Conservation (phyloP, 257 asterid species). For the Coffea eugenioides region DNA sequence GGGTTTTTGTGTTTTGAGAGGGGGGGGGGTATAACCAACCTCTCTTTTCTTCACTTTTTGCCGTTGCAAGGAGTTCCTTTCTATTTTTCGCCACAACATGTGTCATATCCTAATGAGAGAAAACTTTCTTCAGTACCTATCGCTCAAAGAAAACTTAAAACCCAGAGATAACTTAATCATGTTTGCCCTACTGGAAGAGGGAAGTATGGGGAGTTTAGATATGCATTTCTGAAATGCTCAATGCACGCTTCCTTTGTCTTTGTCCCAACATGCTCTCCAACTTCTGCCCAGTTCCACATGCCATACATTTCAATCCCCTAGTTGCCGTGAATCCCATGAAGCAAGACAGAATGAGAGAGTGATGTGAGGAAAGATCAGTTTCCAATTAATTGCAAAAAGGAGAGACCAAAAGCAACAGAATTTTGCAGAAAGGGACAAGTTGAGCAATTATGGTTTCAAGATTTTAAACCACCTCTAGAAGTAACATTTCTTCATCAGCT, state of each 20-base stretch:
- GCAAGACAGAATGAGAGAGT: constrained; percentile 11
- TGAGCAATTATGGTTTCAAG: constrained; percentile 9
- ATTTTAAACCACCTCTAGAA: constrained; percentile 61
- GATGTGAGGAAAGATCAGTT: not conserved
- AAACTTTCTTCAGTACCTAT: constrained; percentile 6
- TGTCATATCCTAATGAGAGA: constrained; percentile 64
- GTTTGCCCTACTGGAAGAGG: constrained; percentile 70
- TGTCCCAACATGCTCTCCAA: constrained; percentile 90
- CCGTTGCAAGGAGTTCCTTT: constrained; percentile 81
- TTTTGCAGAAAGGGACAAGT: not conserved
- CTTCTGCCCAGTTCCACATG: constrained; percentile 90
- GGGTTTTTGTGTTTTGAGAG: too few relatives aligned
- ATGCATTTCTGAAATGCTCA: constrained; percentile 67
- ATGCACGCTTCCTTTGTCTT: constrained; percentile 73
- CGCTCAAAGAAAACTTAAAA: constrained; percentile 14
- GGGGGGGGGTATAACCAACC: constrained; percentile 36
- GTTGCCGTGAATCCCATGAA: constrained; percentile 17
- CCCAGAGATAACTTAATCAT: constrained; percentile 18
- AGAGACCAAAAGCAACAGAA: not conserved
- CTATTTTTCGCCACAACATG: constrained; percentile 75
- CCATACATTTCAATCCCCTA: constrained; percentile 94
- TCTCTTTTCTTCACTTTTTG: constrained; percentile 62
- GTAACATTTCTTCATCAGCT: constrained; percentile 92
- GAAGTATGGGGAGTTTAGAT: constrained; percentile 75
- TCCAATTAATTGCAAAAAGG: not conserved